phyloP scores from a whole-genome alignment of 1,284 basidiomycete genomes.

The Caloboletus firmus region DNA sequence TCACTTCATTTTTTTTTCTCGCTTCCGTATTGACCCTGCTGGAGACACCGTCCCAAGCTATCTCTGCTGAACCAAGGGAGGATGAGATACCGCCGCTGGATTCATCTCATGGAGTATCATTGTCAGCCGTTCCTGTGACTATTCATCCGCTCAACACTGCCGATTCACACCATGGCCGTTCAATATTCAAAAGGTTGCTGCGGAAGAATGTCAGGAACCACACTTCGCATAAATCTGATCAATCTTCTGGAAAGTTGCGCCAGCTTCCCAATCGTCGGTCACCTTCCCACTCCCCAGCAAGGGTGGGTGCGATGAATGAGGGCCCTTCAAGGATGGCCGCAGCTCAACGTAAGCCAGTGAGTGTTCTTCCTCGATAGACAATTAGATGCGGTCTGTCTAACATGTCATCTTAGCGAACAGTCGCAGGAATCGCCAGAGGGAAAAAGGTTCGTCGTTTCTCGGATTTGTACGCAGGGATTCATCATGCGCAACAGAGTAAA shows the following conservation, averaged over 20 bases:
- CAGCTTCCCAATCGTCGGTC: neutral
- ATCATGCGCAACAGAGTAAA: neutral
- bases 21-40: neutral
- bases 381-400: neutral
- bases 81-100: neutral
- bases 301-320: no score
- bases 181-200: neutral
- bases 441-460: neutral
- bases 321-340: neutral
- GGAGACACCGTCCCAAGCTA: neutral
- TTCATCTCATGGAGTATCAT: neutral
- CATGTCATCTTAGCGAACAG: neutral
- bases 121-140: no score
- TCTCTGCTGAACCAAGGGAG: neutral
- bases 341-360: neutral
- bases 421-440: neutral
- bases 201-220: neutral
- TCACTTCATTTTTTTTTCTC: no score
- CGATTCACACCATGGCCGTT: neutral
- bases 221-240: neutral
- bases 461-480: neutral
- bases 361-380: neutral
- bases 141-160: no score
- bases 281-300: neutral
- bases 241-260: neutral